Conservation (phyloP, 805 yeast genomes). For the Wickerhamomyces kurtzmanii region DNA sequence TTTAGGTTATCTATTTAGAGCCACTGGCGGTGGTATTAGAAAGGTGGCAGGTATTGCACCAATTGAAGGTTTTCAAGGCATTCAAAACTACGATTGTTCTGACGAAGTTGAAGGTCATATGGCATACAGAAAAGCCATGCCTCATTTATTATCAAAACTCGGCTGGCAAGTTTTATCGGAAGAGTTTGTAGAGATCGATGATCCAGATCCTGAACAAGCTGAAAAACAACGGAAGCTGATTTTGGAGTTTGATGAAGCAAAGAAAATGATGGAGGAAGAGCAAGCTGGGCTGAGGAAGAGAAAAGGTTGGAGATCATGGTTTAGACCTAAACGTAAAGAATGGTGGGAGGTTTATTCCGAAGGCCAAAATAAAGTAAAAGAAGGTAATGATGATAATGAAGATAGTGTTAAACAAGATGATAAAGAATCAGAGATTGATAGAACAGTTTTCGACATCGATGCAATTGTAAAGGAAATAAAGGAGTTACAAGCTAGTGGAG, state of each 20-base stretch:
- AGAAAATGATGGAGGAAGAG: slow-evolving; percentile 45
- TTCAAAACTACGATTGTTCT: slow-evolving; percentile 85
- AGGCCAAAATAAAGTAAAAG: slow-evolving; percentile 12
- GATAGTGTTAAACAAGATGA: slow-evolving; percentile 7
- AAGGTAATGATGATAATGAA: slow-evolving; percentile 9
- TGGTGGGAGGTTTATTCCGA: slow-evolving; percentile 37
- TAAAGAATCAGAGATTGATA: slow-evolving; percentile 5
- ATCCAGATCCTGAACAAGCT: slow-evolving; percentile 82
- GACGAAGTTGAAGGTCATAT: slow-evolving; percentile 87
- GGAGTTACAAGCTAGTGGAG: slow-evolving; percentile 2
- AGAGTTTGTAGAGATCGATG: slow-evolving; percentile 92
- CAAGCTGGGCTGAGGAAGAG: slow-evolving; percentile 26
- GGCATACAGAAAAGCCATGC: slow-evolving; percentile 95
- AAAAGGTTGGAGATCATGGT: slow-evolving; percentile 31
- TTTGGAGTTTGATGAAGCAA: slow-evolving; percentile 79
- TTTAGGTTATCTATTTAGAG: slow-evolving; percentile 87
- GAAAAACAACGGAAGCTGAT: slow-evolving; percentile 79
- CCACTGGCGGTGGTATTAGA: slow-evolving; percentile 89
- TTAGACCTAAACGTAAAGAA: slow-evolving; percentile 42
- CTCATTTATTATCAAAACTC: slow-evolving; percentile 55
- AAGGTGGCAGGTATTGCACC: slow-evolving; percentile 88
- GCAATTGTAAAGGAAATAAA: slow-evolving; percentile 32
- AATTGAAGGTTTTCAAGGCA: slow-evolving; percentile 47
- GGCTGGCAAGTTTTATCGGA: slow-evolving; percentile 83
- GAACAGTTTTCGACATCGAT: slow-evolving; percentile 29